phyloP scores from a whole-genome alignment of 371 early-diverging fungal species.

The Lichtheimia hyalospora region DNA sequence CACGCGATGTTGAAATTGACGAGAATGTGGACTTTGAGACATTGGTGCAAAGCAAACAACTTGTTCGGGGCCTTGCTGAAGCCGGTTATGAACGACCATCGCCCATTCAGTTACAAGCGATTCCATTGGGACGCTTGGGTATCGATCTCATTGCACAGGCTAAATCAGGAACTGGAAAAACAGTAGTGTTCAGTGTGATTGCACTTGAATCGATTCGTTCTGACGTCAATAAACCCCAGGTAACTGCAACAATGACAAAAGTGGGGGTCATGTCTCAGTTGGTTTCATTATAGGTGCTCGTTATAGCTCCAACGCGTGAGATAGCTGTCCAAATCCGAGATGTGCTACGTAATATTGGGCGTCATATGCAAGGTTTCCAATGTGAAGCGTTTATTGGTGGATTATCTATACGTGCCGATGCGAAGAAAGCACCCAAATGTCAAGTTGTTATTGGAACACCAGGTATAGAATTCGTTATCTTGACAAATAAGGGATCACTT shows the following conservation, averaged over 20 bases:
- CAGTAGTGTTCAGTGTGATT: conserved; percentile 93
- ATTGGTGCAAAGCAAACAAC: conserved; percentile 43
- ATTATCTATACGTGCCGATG: conserved; percentile 68
- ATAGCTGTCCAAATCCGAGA: conserved; percentile 89
- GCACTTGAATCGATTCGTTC: conserved; percentile 76
- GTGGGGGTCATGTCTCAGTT: not conserved
- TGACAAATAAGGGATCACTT: too few relatives aligned
- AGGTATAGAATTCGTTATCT: conserved; percentile 32
- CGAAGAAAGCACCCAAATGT: conserved; percentile 61
- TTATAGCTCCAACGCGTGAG: conserved; percentile 92
- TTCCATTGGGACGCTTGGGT: conserved; percentile 78
- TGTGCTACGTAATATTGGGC: conserved; percentile 57
- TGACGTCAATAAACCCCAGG: conserved; percentile 24
- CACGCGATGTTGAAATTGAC: conserved; percentile 59
- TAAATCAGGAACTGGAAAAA: conserved; percentile 97
- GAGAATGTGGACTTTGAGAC: conserved; percentile 61
- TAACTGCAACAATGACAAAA: conserved; percentile 7
- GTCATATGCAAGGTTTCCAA: conserved; percentile 53
- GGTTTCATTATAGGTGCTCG: conserved; percentile 58
- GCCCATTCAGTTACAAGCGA: conserved; percentile 88
- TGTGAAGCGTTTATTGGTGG: conserved; percentile 92
- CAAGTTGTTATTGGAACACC: conserved; percentile 93
- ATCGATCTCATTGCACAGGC: conserved; percentile 91
- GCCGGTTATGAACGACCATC: conserved; percentile 72
- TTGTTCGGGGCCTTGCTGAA: conserved; percentile 53